A percentile compares a stretch with the other conserved stretches of the same genome.
phyloP scores from a whole-genome alignment of 192 early-diverging fungal genomes.

The Coemansia sp. region DNA sequence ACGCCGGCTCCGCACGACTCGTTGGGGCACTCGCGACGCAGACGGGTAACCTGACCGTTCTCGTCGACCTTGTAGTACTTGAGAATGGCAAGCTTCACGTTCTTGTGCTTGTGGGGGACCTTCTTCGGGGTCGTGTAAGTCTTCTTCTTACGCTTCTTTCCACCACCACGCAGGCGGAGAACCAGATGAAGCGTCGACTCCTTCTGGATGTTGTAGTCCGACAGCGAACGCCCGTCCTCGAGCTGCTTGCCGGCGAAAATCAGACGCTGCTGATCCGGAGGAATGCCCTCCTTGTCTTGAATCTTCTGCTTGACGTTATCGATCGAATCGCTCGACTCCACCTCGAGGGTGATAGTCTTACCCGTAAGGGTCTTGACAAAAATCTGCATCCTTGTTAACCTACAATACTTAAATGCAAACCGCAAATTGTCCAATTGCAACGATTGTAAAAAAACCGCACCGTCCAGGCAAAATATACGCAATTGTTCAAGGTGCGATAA shows the following conservation, averaged over 20 bases:
- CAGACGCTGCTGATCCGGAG: slow-evolving; percentile 79
- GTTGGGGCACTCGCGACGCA: slow-evolving; percentile 97
- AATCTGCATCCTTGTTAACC: slow-evolving; percentile 60
- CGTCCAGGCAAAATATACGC: background rate
- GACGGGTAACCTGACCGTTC: slow-evolving; percentile 95
- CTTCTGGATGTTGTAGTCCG: no score
- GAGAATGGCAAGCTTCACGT: slow-evolving; percentile 97
- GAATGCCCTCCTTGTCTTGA: slow-evolving; percentile 85
- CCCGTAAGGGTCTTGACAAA: slow-evolving; percentile 87
- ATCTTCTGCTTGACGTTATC: slow-evolving; percentile 84
- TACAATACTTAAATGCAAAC: slow-evolving; percentile 6
- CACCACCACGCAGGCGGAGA: slow-evolving; percentile 50
- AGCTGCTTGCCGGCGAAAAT: slow-evolving; percentile 84
- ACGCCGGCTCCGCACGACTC: slow-evolving; percentile 96
- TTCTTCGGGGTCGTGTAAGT: slow-evolving; percentile 99
- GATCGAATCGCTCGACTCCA: slow-evolving; percentile 81
- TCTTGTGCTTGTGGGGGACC: slow-evolving; percentile 98
- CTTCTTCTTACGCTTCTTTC: slow-evolving; percentile 99
- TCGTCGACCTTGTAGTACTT: slow-evolving; percentile 99
- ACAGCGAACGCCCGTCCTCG: slow-evolving; percentile 63
- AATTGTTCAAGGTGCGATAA: background rate
- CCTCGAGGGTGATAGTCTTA: slow-evolving; percentile 86
- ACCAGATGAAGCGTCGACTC: no score
- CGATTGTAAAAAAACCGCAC: background rate
- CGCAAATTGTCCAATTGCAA: background rate